phyloP scores from a whole-genome alignment of 805 yeast genomes.

The Saccharomycopsis olivae region DNA sequence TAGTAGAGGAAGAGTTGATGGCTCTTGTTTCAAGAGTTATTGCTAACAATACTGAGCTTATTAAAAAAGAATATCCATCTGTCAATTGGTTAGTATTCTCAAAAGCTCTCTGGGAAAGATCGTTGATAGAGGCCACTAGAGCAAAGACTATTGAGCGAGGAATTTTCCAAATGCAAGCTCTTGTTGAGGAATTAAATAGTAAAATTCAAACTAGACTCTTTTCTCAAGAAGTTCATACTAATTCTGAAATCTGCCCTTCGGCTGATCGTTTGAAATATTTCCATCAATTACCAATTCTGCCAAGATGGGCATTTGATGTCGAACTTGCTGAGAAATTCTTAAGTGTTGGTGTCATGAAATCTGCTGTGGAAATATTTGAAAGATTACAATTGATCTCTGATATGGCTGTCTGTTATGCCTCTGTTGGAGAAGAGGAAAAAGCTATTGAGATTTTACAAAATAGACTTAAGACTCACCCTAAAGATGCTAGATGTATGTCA shows the following conservation, averaged over 20 bases:
- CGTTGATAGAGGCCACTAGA: constrained; percentile 67
- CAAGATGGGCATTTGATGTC: constrained; percentile 79
- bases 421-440: constrained; percentile 59
- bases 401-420: constrained; percentile 83
- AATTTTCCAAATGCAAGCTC: constrained; percentile 80
- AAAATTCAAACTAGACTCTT: constrained; percentile 46
- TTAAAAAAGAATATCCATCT: constrained; percentile 30
- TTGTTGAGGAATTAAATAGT: constrained; percentile 80
- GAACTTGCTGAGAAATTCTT: constrained; percentile 77
- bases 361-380: constrained; percentile 84
- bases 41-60: constrained; percentile 22
- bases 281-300: constrained; percentile 64
- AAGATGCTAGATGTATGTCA: constrained; percentile 75
- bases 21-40: constrained; percentile 69
- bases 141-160: constrained; percentile 92
- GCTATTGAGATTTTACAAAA: constrained; percentile 51
- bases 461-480: constrained; percentile 46
- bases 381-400: constrained; percentile 68
- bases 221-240: constrained; percentile 20
- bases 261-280: constrained; percentile 54
- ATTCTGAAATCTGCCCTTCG: constrained; percentile 27
- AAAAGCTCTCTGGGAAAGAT: constrained; percentile 83
- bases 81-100: constrained; percentile 71
- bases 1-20: constrained; percentile 74
- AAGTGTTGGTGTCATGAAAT: constrained; percentile 72